Conservation (phyloP, 371 early-diverging fungal genomes). For the Syncephalastrum contaminatum region DNA sequence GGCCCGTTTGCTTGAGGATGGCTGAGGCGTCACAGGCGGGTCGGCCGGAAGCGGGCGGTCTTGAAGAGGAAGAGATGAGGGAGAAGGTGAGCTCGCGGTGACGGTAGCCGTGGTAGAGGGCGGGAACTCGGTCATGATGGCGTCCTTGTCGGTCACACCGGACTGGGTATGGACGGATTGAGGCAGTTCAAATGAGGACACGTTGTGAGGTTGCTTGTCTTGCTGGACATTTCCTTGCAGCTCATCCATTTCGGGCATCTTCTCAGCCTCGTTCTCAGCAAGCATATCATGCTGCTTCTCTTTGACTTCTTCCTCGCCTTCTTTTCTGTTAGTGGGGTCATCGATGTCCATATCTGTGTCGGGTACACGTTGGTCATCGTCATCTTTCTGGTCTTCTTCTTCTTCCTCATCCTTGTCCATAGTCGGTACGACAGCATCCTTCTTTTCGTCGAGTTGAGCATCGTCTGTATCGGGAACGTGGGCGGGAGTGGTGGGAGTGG, state of each 20-base stretch:
- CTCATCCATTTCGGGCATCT: no score
- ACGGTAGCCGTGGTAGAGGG: neutral
- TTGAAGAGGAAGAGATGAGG: neutral
- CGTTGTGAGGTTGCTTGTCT: no score
- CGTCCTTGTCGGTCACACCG: neutral
- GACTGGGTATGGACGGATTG: slow-evolving; percentile 9
- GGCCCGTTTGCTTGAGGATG: slow-evolving; percentile 4
- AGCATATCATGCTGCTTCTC: no score
- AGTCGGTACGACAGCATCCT: slow-evolving; percentile 4
- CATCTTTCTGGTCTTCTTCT: neutral
- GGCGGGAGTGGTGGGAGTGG: neutral
- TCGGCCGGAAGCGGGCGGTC: neutral
- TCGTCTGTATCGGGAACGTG: slow-evolving; percentile 5
- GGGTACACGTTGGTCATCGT: no score
- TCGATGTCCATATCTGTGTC: no score
- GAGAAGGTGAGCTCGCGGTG: neutral
- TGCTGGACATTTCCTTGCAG: no score
- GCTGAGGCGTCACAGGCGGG: neutral
- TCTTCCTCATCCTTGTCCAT: slow-evolving; percentile 6
- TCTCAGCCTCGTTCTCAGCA: no score
- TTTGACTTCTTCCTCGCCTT: no score
- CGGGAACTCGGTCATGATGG: neutral
- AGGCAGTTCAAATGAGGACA: slow-evolving; percentile 10
- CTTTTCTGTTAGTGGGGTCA: no score
- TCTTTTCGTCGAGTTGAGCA: slow-evolving; percentile 2